These are phyloP conservation scores for Lavandula angustifolia DNA, from an alignment of 257 asterid genomes.

Conservation along the genomic window DNA sequence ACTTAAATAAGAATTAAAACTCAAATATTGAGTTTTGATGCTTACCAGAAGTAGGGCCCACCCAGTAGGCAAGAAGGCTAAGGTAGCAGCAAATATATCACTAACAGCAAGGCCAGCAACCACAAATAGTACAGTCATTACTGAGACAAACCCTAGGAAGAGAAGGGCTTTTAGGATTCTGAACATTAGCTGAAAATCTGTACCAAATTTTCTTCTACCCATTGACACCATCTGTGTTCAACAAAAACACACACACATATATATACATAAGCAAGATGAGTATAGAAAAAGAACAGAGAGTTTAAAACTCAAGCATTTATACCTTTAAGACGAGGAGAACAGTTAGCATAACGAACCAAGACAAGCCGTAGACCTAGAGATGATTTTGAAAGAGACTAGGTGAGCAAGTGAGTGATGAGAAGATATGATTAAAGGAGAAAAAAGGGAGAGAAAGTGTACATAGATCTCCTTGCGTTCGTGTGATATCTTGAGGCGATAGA, in stretches of 20 bases:
- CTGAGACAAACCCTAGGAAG: conserved; percentile 32
- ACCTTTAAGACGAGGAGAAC: conserved; percentile 33
- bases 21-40: too few relatives aligned
- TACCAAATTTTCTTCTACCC: conserved; percentile 33
- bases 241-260: too few relatives aligned
- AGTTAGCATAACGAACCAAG: conserved; percentile 34
- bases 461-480: conserved; percentile 8
- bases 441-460: background rate
- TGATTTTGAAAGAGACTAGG: background rate
- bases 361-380: conserved; percentile 32
- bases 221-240: conserved; percentile 29
- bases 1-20: too few relatives aligned
- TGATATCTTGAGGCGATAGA: conserved; percentile 28
- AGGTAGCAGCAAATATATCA: conserved; percentile 34
- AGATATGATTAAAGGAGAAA: background rate
- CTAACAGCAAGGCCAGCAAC: conserved; percentile 29
- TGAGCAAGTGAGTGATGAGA: conserved; percentile 2
- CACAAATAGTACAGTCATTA: conserved; percentile 28
- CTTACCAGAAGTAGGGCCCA: conserved; percentile 35
- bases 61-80: conserved; percentile 35
- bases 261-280: too few relatives aligned
- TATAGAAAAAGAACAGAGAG: background rate
- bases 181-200: conserved; percentile 38
- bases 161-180: conserved; percentile 34
- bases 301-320: background rate